Evolutionary conservation across 2,329 filamentous ascomycete genomes (phyloP).

Genomic region (Laburnicola sp.): DNA sequence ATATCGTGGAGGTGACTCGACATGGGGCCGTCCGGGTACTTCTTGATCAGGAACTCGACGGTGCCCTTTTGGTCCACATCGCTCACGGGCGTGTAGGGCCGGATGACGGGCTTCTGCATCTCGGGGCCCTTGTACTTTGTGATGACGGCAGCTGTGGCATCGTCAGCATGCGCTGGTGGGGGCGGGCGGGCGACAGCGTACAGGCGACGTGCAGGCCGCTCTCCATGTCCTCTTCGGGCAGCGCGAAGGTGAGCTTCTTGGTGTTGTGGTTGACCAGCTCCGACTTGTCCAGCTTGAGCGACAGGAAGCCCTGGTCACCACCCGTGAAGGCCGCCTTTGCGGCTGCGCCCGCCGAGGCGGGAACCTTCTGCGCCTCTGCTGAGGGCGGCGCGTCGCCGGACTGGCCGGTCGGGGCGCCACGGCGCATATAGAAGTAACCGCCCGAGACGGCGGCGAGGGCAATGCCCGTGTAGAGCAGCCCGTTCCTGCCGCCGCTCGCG

Average conservation of each 20-base stretch:
- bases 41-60: slow-evolving; percentile 88
- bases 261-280: slow-evolving; percentile 91
- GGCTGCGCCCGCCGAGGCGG: slow-evolving; percentile 44
- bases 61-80: slow-evolving; percentile 81
- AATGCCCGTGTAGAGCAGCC: slow-evolving; percentile 61
- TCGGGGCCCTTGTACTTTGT: slow-evolving; percentile 88
- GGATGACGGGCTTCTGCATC: slow-evolving; percentile 80
- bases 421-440: slow-evolving; percentile 53
- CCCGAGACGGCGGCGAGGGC: slow-evolving; percentile 63
- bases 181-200: slow-evolving; percentile 36
- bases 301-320: slow-evolving; percentile 86
- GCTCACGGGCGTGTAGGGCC: slow-evolving; percentile 90
- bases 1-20: slow-evolving; percentile 84
- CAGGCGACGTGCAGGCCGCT: slow-evolving; percentile 82
- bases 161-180: slow-evolving; percentile 9
- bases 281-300: slow-evolving; percentile 75
- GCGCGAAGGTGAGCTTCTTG: slow-evolving; percentile 85
- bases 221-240: slow-evolving; percentile 81
- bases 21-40: slow-evolving; percentile 90
- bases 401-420: slow-evolving; percentile 30
- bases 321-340: slow-evolving; percentile 68
- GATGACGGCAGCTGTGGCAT: slow-evolving; percentile 67
- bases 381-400: slow-evolving; percentile 33
- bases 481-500: slow-evolving; percentile 53
- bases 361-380: slow-evolving; percentile 43